Conservation (phyloP, 2,329 filamentous ascomycete species). For the Colletotrichum zoysiae region DNA sequence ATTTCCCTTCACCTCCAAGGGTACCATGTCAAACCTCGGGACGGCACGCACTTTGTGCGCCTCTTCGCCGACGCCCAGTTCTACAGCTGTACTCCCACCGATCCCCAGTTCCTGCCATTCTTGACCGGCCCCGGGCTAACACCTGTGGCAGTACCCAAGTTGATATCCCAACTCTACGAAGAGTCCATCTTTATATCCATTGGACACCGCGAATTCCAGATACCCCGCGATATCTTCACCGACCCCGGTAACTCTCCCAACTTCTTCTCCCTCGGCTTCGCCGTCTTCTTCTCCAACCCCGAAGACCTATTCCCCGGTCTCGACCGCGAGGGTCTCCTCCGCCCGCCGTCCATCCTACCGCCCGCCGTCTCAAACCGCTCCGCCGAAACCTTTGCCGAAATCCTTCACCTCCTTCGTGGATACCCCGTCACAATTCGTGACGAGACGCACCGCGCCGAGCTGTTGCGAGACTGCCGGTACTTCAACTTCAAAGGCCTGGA, state of each 20-base stretch:
- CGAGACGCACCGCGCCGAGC: slow-evolving; percentile 80
- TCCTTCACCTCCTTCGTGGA: slow-evolving; percentile 84
- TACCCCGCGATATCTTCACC: slow-evolving; percentile 88
- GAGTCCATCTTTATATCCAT: slow-evolving; percentile 94
- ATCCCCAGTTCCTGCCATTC: neutral
- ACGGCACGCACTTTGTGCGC: slow-evolving; percentile 90
- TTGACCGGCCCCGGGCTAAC: slow-evolving; percentile 17
- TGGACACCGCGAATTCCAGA: slow-evolving; percentile 87
- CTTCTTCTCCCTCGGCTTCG: slow-evolving; percentile 93
- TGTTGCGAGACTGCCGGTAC: slow-evolving; percentile 89
- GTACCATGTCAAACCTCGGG: slow-evolving; percentile 85
- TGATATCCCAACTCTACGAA: slow-evolving; percentile 92
- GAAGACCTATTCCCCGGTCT: slow-evolving; percentile 88
- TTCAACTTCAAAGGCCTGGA: slow-evolving; percentile 94
- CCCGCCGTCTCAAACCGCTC: slow-evolving; percentile 84
- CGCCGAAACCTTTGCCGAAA: slow-evolving; percentile 85
- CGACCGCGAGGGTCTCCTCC: slow-evolving; percentile 80
- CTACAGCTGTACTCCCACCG: slow-evolving; percentile 75
- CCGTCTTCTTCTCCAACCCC: slow-evolving; percentile 85
- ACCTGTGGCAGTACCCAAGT: slow-evolving; percentile 75
- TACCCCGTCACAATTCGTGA: slow-evolving; percentile 84
- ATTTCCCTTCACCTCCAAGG: slow-evolving; percentile 93
- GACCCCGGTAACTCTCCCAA: slow-evolving; percentile 92
- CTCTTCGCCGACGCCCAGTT: slow-evolving; percentile 96
- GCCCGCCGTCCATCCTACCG: slow-evolving; percentile 87